Evolutionary conservation across 2,329 filamentous ascomycete genomes (phyloP), one percentile per base, ranked within the genome.

Genomic region (Claviceps arundinis): DNA sequence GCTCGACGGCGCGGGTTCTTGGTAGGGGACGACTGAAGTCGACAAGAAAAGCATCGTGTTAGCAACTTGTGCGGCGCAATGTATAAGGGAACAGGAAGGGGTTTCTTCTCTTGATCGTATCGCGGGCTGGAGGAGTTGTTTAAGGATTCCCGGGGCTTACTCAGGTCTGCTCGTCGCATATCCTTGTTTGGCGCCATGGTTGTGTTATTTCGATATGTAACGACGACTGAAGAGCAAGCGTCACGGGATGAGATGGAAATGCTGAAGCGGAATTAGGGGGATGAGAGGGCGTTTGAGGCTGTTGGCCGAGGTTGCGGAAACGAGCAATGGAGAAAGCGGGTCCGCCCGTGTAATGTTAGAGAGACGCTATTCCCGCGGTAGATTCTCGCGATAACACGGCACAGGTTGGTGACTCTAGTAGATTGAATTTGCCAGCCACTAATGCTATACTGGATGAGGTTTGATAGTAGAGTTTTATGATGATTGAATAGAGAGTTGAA

Each of bases 21-120:
- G 81, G 69, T 93, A 96, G 55, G 90, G 90, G 61, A 96, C 87
- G 65, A 90, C 90, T 96, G 19, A n/a, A 9, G 65, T 48, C 45
- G 50, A 6, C 38, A 17, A 40, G 34, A 34, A 7, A 37, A 8
- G 26, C 30, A 40, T 48, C 42, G 26, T 41, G 38, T 16, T 17
- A 16, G 44, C 30, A 11, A 11, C 30, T 34, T 34, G 30, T 3
- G 30, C 30, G 30, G 30, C 30, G 30, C 30, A 34, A 11, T 11
- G 30, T 34, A 11, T 4, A 4, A 34, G 30, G 30, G 8, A 4
- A 11, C 26, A 9, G 8, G 3, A 30, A 9, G 30, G 8, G 30
- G 8, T 11, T 11, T 11, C 9, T 34, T 34, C n/a, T n/a, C n/a
- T n/a, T 11, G 9, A 34, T 34, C 30, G 30, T 3, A 34, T 34